phyloP scores from a whole-genome alignment of 2,329 filamentous ascomycete genomes.

The Ascochyta fabae region DNA sequence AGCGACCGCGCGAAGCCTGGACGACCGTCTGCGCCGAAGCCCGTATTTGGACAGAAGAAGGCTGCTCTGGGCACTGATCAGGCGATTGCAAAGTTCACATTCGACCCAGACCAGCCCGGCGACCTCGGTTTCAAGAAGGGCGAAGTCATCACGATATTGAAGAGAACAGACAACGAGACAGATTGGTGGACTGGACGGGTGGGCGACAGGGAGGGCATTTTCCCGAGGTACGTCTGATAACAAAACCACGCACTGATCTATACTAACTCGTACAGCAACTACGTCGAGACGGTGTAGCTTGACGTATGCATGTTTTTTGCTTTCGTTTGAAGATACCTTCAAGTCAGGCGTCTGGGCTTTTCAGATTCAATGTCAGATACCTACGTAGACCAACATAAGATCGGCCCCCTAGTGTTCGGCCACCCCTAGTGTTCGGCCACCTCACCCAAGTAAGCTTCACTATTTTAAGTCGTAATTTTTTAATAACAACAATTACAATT shows the following conservation, averaged over 20 bases:
- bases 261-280: constrained; percentile 41
- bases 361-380: constrained; percentile 4
- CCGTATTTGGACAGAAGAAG: constrained; percentile 69
- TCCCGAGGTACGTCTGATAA: constrained; percentile 70
- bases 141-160: constrained; percentile 91
- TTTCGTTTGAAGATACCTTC: constrained; percentile 21
- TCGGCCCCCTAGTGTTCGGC: too few species aligned
- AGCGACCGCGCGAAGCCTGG: constrained; percentile 69
- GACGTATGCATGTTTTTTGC: not conserved
- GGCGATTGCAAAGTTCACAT: constrained; percentile 89
- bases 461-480: too few species aligned
- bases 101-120: constrained; percentile 90
- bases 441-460: too few species aligned
- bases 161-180: constrained; percentile 90
- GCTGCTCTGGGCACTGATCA: constrained; percentile 68
- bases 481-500: too few species aligned
- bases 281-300: constrained; percentile 47
- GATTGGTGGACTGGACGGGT: constrained; percentile 98
- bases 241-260: not conserved
- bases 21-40: constrained; percentile 87
- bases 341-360: constrained; percentile 13
- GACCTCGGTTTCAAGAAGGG: constrained; percentile 97
- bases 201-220: constrained; percentile 85
- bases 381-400: constrained; percentile 7
- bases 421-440: too few species aligned